phyloP scores from a whole-genome alignment of 108 stramenopile species.

The Aurantiochytrium sp. region DNA sequence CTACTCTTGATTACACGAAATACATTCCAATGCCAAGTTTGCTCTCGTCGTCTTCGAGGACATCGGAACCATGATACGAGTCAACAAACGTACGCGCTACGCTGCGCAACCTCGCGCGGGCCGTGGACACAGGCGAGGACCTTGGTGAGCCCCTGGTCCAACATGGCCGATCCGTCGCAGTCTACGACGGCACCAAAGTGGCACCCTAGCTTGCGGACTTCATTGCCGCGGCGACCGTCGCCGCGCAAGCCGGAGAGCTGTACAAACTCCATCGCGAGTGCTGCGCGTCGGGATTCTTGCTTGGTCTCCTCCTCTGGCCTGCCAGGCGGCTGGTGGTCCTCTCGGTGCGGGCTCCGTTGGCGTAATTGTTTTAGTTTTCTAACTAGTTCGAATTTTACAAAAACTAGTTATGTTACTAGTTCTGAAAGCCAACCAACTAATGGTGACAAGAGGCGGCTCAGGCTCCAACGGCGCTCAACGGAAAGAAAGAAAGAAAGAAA shows the following conservation, averaged over 20 bases:
- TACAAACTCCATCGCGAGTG: not conserved
- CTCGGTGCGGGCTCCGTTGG: too few relatives aligned
- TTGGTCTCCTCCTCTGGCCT: too few relatives aligned
- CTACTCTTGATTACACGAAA: not conserved
- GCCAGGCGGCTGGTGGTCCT: too few relatives aligned
- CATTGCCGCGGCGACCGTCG: slow-evolving; percentile 34
- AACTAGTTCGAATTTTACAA: too few relatives aligned
- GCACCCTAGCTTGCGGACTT: slow-evolving; percentile 34
- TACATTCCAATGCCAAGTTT: too few relatives aligned
- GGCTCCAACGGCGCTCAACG: too few relatives aligned
- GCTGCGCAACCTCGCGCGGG: slow-evolving; percentile 34
- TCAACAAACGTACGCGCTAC: not conserved
- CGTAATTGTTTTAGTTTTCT: too few relatives aligned
- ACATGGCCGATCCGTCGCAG: slow-evolving; percentile 39
- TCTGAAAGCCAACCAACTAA: too few relatives aligned
- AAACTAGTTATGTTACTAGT: too few relatives aligned
- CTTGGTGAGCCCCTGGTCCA: slow-evolving; percentile 46
- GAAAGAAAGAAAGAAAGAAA: too few relatives aligned
- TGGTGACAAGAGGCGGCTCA: too few relatives aligned
- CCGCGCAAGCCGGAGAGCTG: slow-evolving; percentile 31
- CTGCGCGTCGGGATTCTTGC: too few relatives aligned
- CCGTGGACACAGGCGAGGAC: slow-evolving; percentile 44
- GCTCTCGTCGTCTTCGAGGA: not conserved
- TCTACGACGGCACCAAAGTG: slow-evolving; percentile 28
- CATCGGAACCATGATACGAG: not conserved